These are phyloP conservation scores for Azolla pinnata DNA, from an alignment of 75 land plant species.

Conservation along the genomic window DNA sequence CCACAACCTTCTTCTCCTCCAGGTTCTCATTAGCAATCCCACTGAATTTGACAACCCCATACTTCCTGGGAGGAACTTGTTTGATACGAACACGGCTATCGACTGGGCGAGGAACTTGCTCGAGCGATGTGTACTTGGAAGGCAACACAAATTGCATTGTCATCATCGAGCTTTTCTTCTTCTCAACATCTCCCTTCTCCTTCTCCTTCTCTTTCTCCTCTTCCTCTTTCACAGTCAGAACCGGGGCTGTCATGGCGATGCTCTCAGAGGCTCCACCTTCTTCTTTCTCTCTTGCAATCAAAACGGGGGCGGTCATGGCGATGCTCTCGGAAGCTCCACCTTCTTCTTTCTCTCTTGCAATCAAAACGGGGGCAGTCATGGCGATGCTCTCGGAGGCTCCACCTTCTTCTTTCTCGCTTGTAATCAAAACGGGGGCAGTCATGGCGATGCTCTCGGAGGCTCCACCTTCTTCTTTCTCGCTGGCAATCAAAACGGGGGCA, in stretches of 20 bases:
- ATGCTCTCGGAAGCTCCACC: too few species aligned
- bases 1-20: slow-evolving; percentile 48
- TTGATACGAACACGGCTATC: slow-evolving; percentile 67
- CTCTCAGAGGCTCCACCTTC: slow-evolving; percentile 39
- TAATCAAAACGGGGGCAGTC: slow-evolving; percentile 60
- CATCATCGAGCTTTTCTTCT: slow-evolving; percentile 28
- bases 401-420: slow-evolving; percentile 11
- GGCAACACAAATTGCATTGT: slow-evolving; percentile 89
- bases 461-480: slow-evolving; percentile 10
- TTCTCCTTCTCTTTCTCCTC: background rate
- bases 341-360: slow-evolving; percentile 13
- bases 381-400: too few species aligned
- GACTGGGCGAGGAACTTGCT: slow-evolving; percentile 59
- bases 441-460: too few species aligned
- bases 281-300: slow-evolving; percentile 18
- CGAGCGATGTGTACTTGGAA: slow-evolving; percentile 44
- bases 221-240: slow-evolving; percentile 24
- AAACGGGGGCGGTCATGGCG: slow-evolving; percentile 72
- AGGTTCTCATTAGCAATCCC: slow-evolving; percentile 53
- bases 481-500: slow-evolving; percentile 45
- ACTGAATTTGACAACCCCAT: slow-evolving; percentile 63
- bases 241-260: slow-evolving; percentile 92
- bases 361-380: slow-evolving; percentile 64
- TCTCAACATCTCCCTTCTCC: slow-evolving; percentile 3
- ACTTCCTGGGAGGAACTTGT: slow-evolving; percentile 57